A percentile compares a stretch with the other conserved stretches of the same genome.
These are phyloP conservation scores for Metarhizium humberi DNA, from an alignment of 2,329 filamentous ascomycete genomes.

Conservation along the genomic window DNA sequence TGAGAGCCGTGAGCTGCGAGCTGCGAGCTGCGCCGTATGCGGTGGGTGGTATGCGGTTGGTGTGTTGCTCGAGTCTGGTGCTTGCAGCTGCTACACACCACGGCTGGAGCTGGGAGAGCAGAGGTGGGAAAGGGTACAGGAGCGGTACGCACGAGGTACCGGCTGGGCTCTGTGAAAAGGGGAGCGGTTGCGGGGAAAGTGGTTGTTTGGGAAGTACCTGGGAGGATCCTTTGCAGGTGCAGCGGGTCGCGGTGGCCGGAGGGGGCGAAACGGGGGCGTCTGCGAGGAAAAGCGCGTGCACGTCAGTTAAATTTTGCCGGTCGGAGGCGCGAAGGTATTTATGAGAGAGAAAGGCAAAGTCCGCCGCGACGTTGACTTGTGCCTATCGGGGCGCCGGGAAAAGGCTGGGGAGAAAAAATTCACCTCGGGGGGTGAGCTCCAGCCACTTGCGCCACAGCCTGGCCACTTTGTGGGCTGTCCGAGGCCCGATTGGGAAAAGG, in stretches of 20 bases:
- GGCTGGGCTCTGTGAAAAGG: not conserved
- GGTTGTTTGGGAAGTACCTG: slow-evolving; percentile 4
- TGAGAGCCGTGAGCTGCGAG: slow-evolving; percentile 1
- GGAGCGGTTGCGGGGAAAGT: not conserved
- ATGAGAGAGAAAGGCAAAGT: slow-evolving; percentile 30
- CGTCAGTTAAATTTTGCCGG: slow-evolving; percentile 33
- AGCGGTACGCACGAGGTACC: slow-evolving; percentile 1
- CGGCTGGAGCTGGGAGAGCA: not conserved
- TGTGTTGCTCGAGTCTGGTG: not conserved
- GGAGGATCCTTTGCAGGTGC: slow-evolving; percentile 14
- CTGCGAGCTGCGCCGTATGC: slow-evolving; percentile 4
- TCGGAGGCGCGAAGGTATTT: slow-evolving; percentile 37
- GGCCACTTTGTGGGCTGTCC: not conserved
- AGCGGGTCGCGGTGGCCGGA: slow-evolving; percentile 6
- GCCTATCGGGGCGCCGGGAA: slow-evolving; percentile 26
- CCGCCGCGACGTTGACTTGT: slow-evolving; percentile 26
- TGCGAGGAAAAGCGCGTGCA: slow-evolving; percentile 37
- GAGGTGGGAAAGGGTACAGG: not conserved
- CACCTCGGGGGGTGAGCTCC: slow-evolving; percentile 20
- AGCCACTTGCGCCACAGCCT: slow-evolving; percentile 2
- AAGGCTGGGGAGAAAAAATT: slow-evolving; percentile 24
- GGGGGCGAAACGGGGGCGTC: slow-evolving; percentile 22
- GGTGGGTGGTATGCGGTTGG: not conserved
- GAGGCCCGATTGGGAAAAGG: not conserved
- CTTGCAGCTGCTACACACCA: not conserved